Percentiles rank a stretch among this genome's conserved stretches.
phyloP scores from a whole-genome alignment of 129 eudicot genomes.

The Centrapalus pauciflorus region DNA sequence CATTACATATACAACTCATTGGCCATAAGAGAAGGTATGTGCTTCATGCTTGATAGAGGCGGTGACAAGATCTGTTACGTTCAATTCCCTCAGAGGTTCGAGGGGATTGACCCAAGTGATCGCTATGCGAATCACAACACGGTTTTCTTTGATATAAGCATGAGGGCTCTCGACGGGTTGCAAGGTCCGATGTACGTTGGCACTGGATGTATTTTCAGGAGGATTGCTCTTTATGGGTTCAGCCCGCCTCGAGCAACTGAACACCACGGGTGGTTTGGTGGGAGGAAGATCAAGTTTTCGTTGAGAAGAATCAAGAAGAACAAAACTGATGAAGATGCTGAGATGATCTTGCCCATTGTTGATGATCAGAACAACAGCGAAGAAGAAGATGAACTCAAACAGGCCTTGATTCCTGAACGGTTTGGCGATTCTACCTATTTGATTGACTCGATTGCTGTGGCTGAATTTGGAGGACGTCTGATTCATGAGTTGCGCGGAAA shows the following conservation, averaged over 20 bases:
- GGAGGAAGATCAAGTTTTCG: conserved; percentile 23
- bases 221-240: conserved; percentile 54
- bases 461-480: conserved; percentile 33
- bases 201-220: conserved; percentile 51
- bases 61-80: conserved; percentile 78
- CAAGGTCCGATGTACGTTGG: conserved; percentile 66
- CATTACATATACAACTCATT: conserved; percentile 72
- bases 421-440: conserved; percentile 28
- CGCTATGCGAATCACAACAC: conserved; percentile 62
- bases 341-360: conserved; percentile 34
- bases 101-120: conserved; percentile 58
- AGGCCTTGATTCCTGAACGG: conserved; percentile 27
- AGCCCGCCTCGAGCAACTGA: conserved; percentile 53
- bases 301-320: conserved; percentile 18
- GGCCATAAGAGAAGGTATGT: conserved; percentile 84
- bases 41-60: conserved; percentile 86
- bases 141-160: conserved; percentile 54
- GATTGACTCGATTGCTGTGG: conserved; percentile 28
- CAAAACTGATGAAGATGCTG: conserved; percentile 24
- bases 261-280: conserved; percentile 40
- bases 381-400: conserved; percentile 25
- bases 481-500: conserved; percentile 33
- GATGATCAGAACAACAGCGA: conserved; percentile 14
- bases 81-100: conserved; percentile 54
- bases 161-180: conserved; percentile 56